Evolutionary conservation across 202 grass and related monocot genomes (phyloP), one percentile per base, ranked within the genome.

Genomic region (Setaria italica): DNA sequence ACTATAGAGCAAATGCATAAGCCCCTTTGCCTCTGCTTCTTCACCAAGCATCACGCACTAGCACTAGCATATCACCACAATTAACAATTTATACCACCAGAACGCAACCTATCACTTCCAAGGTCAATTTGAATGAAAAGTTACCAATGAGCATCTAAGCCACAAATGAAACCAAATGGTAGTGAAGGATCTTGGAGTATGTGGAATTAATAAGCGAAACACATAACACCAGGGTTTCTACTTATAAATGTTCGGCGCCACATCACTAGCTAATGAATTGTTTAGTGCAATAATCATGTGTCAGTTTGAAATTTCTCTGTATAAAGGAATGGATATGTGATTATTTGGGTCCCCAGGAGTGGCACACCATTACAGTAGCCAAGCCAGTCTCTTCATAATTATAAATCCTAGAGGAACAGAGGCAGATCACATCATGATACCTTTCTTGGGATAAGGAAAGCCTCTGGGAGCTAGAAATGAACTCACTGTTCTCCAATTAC

Each of bases 281-380:
- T 67, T 67, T 51, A 20, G 48, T 34, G 13, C 20, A 68, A 67
- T 34, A 83, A 76, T 55, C 48, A 76, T 76, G 39, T 4, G 1
- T 32, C 17, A 45, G 30, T 58, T 43, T 16, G 35, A 71, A 72
- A 9, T 19, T 25, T 68, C 5, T 11, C 5, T 20, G 6, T 32
- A 67, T 9, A 14, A 12, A 55, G 13, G 5, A 33, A 20, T 42
- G 20, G 13, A 3, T 5, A 41, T 46, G 12, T 84, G 14, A 71
- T 42, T 9, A 3, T 55, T 33, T 6, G 47, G 20, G 4, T 43
- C 33, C 48, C 55, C 17, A 34, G 62, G 60, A 45, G 8, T 51
- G 71, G 45, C 29, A 30, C 57, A 75, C 57, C 41, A 62, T 33
- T 39, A 20, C 64, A 82, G 49, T 39, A 82, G 62, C 54, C 42